A percentile compares a stretch with the other conserved stretches of the same genome.
phyloP scores from a whole-genome alignment of 345 rosid species.

The Sapria himalayana region DNA sequence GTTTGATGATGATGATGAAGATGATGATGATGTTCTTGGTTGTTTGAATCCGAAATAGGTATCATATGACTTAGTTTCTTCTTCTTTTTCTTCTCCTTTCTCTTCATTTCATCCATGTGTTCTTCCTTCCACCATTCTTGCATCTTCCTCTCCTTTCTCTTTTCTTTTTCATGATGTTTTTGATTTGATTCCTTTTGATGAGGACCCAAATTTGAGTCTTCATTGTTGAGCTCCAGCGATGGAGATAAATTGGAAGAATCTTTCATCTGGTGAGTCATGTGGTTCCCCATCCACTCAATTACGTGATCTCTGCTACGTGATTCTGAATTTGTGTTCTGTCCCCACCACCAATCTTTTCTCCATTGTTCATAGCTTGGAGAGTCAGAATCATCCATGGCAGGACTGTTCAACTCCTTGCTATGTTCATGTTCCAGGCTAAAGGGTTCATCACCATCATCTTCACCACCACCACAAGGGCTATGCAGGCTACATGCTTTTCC shows the following conservation, averaged over 20 bases:
- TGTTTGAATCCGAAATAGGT: too few species aligned
- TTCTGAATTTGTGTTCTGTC: conserved; percentile 85
- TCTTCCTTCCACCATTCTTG: conserved; percentile 99
- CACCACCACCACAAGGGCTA: conserved; percentile 65
- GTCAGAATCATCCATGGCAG: conserved; percentile 22
- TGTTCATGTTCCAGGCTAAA: conserved; percentile 18
- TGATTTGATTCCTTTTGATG: conserved; percentile 23
- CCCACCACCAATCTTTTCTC: conserved; percentile 99
- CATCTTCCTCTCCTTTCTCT: conserved; percentile 59
- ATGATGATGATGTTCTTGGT: too few species aligned
- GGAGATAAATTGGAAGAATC: too few species aligned
- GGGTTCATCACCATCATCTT: conserved; percentile 42
- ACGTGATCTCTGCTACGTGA: conserved; percentile 86
- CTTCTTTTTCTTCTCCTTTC: conserved; percentile 20
- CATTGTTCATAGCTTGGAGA: conserved; percentile 38
- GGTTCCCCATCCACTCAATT: conserved; percentile 97
- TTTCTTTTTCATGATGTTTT: conserved; percentile 16
- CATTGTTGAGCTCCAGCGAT: conserved; percentile 19
- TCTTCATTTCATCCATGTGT: conserved; percentile 41
- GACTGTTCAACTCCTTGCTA: conserved; percentile 36
- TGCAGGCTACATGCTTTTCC: conserved; percentile 31
- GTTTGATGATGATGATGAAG: too few species aligned
- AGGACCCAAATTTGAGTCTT: conserved; percentile 19
- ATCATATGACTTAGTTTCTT: too few species aligned
- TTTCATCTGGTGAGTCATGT: too few species aligned